phyloP scores from a whole-genome alignment of 129 eudicot genomes.

The Erigeron canadensis region DNA sequence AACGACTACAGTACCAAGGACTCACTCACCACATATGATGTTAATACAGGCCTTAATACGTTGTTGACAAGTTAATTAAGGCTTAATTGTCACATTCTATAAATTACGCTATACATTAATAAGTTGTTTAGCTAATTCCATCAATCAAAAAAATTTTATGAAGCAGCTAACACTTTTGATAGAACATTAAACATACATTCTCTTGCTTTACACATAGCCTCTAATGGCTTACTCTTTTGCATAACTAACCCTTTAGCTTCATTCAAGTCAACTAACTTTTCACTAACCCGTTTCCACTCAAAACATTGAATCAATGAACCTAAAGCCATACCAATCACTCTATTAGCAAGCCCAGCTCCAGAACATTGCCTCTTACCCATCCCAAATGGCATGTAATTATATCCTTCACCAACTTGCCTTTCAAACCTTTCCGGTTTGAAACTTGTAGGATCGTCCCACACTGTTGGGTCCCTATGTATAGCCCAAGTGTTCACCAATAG shows the following conservation, averaged over 20 bases:
- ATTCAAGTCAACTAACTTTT: conserved; percentile 29
- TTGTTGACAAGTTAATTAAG: too few relatives aligned
- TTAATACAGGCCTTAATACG: too few relatives aligned
- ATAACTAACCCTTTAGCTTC: conserved; percentile 40
- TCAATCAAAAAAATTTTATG: neutral
- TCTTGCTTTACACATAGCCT: conserved; percentile 50
- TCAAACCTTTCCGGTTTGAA: conserved; percentile 48
- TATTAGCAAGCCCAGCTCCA: conserved; percentile 44
- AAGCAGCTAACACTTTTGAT: conserved; percentile 29
- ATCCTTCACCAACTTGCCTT: conserved; percentile 35
- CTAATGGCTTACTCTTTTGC: conserved; percentile 49
- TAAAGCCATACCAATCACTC: conserved; percentile 38
- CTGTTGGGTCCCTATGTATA: conserved; percentile 45
- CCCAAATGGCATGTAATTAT: conserved; percentile 43
- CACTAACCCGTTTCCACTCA: conserved; percentile 48
- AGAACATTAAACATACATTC: conserved; percentile 35
- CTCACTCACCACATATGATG: too few relatives aligned
- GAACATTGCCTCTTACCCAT: conserved; percentile 49
- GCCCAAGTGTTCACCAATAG: conserved; percentile 47
- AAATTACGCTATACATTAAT: too few relatives aligned
- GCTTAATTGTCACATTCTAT: too few relatives aligned
- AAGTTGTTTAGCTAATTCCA: too few relatives aligned
- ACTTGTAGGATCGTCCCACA: conserved; percentile 51
- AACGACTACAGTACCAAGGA: too few relatives aligned
- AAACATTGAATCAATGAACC: conserved; percentile 50